Evolutionary conservation across 139 green algal genomes (phyloP), one percentile per base, ranked within the genome.

Genomic region (Chlorella sp.): DNA sequence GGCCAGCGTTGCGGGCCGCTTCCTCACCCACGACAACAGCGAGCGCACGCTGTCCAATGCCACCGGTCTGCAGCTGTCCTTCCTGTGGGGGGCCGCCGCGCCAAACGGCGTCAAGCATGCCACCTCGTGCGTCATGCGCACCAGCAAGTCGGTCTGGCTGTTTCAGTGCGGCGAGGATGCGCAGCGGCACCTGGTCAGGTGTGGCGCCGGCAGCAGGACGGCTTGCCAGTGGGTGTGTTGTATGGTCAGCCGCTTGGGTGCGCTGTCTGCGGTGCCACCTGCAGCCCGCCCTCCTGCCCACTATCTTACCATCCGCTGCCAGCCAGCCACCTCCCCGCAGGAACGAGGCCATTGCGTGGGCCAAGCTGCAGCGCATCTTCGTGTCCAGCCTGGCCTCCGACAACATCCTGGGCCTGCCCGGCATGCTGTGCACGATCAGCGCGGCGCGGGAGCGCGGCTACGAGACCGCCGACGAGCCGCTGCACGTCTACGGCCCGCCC

Each of bases 151-250:
- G n/a, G 87, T 90, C 11, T 94, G 92, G 88, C 89, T 98, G 43
- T 95, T 97, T 85, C 93, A 97, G 36, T 93, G 87, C 76, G 92
- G 94, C 85, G 95, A 98, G 69, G 95, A 97, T 78, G 91, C 91
- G 16, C 95, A 98, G 89, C 85, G 94, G 0, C 82, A 92, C 76
- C 72, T 97, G 51, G 36, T 91, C 34, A 64, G 44, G 77, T 72
- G 56, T 11, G 76, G 14, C 16, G 68, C 19, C 16, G 7, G 36
- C 19, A 20, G 68, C 34, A 75, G 22, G 68, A 13, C 34, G 43
- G 3, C 32, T 32, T 68, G 16, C 60, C 60, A 11, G 20, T 68
- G 20, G 6, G 30, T 17, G 6, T 22, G 60, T 22, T n/a, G 19
- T 22, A 22, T 30, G 20, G 6, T 68, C 60, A 22, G 19, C 16